Conservation (phyloP, 169 alveolate genomes). For the Babesia bovis region DNA sequence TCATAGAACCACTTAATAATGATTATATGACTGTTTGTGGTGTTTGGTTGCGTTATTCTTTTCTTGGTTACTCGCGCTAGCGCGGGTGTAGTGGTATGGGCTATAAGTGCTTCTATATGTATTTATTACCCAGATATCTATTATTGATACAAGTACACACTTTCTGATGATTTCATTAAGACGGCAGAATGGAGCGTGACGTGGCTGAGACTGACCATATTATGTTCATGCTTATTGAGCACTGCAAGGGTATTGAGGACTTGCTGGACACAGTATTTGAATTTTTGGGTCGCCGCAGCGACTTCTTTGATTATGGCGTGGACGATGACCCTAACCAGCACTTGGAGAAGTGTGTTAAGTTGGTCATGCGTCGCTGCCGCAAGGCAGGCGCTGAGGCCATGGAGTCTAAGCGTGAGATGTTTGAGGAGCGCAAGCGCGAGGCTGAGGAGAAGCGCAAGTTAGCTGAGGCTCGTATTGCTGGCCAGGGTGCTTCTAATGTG, state of each 20-base stretch:
- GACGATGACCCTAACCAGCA: slow-evolving; percentile 73
- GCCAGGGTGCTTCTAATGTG: neutral
- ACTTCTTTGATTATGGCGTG: slow-evolving; percentile 84
- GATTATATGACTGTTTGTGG: no score
- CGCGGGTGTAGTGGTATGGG: no score
- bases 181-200: slow-evolving; percentile 44
- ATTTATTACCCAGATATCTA: no score
- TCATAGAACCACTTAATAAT: no score
- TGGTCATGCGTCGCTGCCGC: slow-evolving; percentile 50
- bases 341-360: slow-evolving; percentile 60
- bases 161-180: no score
- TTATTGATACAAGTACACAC: no score
- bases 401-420: slow-evolving; percentile 33
- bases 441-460: slow-evolving; percentile 14
- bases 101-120: no score
- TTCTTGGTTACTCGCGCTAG: no score
- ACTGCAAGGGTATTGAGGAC: slow-evolving; percentile 91
- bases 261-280: slow-evolving; percentile 91
- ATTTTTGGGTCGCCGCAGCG: slow-evolving; percentile 94
- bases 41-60: no score
- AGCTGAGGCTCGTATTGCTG: slow-evolving; percentile 15
- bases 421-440: slow-evolving; percentile 6
- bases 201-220: slow-evolving; percentile 81
- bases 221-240: slow-evolving; percentile 88
- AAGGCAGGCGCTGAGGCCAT: slow-evolving; percentile 36